Evolutionary conservation across 345 rosid genomes (phyloP).

Genomic region (Gossypium turneri): DNA sequence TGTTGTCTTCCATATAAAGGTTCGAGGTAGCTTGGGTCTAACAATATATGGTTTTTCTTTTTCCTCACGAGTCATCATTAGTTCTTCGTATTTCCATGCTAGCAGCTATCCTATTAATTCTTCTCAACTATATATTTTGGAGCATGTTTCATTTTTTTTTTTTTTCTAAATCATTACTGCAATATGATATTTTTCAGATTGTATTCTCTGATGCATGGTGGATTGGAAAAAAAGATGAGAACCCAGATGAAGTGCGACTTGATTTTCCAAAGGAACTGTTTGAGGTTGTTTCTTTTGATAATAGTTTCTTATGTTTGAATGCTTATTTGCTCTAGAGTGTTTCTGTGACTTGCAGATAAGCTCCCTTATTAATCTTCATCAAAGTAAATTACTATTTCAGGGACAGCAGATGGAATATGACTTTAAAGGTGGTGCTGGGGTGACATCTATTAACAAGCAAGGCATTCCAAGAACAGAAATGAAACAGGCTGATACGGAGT

Average conservation of each 20-base stretch:
- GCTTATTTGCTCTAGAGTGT: background rate
- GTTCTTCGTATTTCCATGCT: background rate
- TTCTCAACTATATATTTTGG: constrained; percentile 2
- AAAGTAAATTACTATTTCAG: constrained; percentile 34
- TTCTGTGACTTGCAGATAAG: constrained; percentile 1
- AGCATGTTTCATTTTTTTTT: background rate
- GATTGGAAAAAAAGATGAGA: constrained; percentile 90
- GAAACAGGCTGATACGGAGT: constrained; percentile 38
- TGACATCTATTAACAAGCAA: constrained; percentile 30
- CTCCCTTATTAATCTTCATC: background rate
- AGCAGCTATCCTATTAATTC: background rate
- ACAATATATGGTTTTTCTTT: background rate
- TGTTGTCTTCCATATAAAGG: background rate
- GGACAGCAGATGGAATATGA: constrained; percentile 47
- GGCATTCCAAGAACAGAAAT: constrained; percentile 28
- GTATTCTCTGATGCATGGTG: constrained; percentile 94
- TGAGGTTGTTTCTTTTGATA: constrained; percentile 44
- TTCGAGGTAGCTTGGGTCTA: background rate
- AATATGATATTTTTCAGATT: constrained; percentile 45
- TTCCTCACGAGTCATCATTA: background rate
- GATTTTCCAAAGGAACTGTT: constrained; percentile 68
- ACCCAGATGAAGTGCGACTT: constrained; percentile 70
- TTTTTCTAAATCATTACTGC: background rate
- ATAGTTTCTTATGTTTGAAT: constrained; percentile 8
- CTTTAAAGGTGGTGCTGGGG: constrained; percentile 78